Percentiles rank a stretch among this genome's conserved stretches.
These are phyloP conservation scores for Leersia perrieri DNA, from an alignment of 176 grass and related monocot species.

Conservation along the genomic window DNA sequence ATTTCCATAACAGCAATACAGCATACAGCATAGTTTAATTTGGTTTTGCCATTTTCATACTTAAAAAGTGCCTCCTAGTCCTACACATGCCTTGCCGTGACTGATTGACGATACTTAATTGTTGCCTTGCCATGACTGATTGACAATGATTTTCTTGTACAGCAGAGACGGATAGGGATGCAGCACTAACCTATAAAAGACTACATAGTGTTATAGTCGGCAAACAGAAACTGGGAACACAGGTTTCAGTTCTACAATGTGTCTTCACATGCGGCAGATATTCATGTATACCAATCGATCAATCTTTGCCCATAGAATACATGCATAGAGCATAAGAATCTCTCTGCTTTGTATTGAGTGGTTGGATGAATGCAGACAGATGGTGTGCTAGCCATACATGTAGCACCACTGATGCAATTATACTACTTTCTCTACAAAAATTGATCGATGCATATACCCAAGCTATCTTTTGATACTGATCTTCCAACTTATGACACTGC, in stretches of 20 bases:
- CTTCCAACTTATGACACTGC: not conserved
- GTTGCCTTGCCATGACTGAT: not conserved
- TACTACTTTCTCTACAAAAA: not conserved
- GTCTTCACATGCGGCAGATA: not conserved
- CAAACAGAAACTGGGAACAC: too few relatives aligned
- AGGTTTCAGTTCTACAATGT: not conserved
- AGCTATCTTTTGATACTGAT: too few relatives aligned
- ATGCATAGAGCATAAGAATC: not conserved
- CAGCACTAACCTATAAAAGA: constrained; percentile 6
- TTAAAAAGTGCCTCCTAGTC: not conserved
- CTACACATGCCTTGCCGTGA: not conserved
- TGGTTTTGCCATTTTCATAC: not conserved
- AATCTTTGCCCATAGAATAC: not conserved
- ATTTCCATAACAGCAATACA: not conserved
- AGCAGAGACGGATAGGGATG: constrained; percentile 28
- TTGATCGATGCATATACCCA: too few relatives aligned
- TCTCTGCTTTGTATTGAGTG: not conserved
- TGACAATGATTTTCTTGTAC: constrained; percentile 16
- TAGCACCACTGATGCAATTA: not conserved
- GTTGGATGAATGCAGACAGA: not conserved
- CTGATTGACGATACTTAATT: not conserved
- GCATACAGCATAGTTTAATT: too few relatives aligned
- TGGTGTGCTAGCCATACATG: not conserved
- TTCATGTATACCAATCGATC: not conserved
- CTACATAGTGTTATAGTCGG: not conserved